These are phyloP conservation scores for Agaricus bisporus DNA, from an alignment of 768 basidiomycete species.

Conservation along the genomic window DNA sequence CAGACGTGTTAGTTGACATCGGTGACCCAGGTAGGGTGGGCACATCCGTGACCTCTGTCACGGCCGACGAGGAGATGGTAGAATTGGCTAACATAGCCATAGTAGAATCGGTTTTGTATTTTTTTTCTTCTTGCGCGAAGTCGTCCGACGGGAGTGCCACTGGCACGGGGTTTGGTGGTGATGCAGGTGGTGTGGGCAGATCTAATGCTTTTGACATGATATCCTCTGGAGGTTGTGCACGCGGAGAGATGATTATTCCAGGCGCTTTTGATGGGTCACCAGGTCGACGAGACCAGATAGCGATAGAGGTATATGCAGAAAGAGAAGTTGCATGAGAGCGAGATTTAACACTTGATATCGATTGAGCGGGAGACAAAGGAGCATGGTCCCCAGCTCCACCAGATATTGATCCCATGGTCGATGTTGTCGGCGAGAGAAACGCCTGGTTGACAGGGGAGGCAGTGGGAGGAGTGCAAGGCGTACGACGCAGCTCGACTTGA, in stretches of 20 bases:
- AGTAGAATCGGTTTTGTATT: constrained; percentile 5
- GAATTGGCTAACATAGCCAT: constrained; percentile 21
- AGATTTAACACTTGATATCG: constrained; percentile 10
- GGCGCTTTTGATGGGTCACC: constrained; percentile 58
- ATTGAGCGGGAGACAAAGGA: constrained; percentile 8
- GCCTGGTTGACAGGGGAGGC: background rate
- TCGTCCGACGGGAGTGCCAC: constrained; percentile 9
- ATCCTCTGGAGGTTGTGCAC: constrained; percentile 54
- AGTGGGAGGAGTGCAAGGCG: constrained; percentile 1
- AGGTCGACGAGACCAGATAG: constrained; percentile 72
- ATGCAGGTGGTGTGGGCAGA: constrained; percentile 43
- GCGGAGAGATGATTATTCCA: constrained; percentile 64
- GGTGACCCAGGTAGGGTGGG: constrained; percentile 54
- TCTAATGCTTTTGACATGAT: constrained; percentile 52
- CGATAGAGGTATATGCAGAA: constrained; percentile 31
- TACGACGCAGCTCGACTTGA: constrained; percentile 29
- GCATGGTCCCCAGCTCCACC: background rate
- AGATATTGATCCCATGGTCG: background rate
- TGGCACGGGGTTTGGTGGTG: constrained; percentile 21
- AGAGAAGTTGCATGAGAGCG: constrained; percentile 8
- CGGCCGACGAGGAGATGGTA: constrained; percentile 39
- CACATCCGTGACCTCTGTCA: constrained; percentile 44
- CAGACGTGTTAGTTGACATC: constrained; percentile 51
- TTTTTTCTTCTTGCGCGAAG: background rate
- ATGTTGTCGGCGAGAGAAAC: no score